Conservation (phyloP, 2,329 filamentous ascomycete species). For the Aspergillus brasiliensis region DNA sequence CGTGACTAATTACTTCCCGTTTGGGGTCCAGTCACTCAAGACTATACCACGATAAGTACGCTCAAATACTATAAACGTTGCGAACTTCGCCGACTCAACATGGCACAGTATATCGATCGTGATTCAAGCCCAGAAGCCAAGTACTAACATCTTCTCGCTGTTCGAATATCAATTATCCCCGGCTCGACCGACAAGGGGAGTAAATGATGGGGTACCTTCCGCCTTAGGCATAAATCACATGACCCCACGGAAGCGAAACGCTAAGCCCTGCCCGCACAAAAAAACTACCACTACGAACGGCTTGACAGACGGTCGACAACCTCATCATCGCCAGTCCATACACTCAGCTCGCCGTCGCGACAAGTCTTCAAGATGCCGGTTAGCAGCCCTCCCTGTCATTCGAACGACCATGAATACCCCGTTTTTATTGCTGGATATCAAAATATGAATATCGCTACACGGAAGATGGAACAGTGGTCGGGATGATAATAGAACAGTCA, state of each 20-base stretch:
- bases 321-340: constrained; percentile 37
- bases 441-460: neutral
- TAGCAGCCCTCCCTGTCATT: constrained; percentile 27
- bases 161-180: neutral
- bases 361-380: constrained; percentile 60
- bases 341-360: constrained; percentile 44
- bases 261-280: constrained; percentile 46
- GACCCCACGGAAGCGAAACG: constrained; percentile 40
- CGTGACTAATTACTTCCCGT: neutral
- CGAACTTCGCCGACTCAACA: neutral
- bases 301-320: constrained; percentile 36
- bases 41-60: neutral
- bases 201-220: neutral
- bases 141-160: neutral
- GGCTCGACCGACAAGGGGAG: neutral
- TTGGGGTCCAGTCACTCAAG: neutral
- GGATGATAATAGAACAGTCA: neutral
- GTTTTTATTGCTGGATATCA: neutral
- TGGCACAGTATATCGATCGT: neutral
- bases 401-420: neutral
- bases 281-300: constrained; percentile 34
- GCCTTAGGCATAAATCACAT: constrained; percentile 36
- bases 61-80: neutral
- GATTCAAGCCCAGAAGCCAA: neutral
- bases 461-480: neutral